Percentiles rank a stretch among this genome's conserved stretches.
Conservation (phyloP, 2,329 filamentous ascomycete species). For the Verticillium zaregamsianum region DNA sequence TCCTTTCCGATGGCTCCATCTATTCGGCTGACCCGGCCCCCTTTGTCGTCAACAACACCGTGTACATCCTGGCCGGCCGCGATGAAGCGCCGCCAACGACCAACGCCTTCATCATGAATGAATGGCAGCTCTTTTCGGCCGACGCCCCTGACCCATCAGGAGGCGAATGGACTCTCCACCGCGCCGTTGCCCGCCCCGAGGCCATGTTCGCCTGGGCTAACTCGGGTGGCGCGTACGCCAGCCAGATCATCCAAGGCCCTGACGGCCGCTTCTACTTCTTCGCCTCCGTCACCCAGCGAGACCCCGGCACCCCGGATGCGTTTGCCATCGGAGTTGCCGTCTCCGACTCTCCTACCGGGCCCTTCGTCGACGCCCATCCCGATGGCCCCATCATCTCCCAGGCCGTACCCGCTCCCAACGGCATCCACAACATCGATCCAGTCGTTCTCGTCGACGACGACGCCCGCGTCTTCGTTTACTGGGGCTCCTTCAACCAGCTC, state of each 20-base stretch:
- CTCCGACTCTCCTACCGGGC: conserved; percentile 26
- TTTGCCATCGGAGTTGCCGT: conserved; percentile 35
- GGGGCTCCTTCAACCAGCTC: conserved; percentile 31
- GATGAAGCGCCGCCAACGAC: conserved; percentile 23
- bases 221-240: conserved; percentile 27
- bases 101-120: conserved; percentile 26
- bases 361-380: conserved; percentile 29
- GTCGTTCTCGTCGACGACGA: conserved; percentile 31
- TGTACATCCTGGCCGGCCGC: conserved; percentile 31
- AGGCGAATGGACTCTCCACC: conserved; percentile 27
- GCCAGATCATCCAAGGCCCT: conserved; percentile 27
- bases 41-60: conserved; percentile 27
- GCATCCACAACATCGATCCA: conserved; percentile 35
- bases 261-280: conserved; percentile 32
- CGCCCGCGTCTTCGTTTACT: conserved; percentile 30
- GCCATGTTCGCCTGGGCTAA: conserved; percentile 28
- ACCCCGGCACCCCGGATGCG: conserved; percentile 20
- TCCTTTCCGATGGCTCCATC: conserved; percentile 29
- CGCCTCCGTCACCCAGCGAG: conserved; percentile 25
- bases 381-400: conserved; percentile 30
- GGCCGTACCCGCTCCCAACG: conserved; percentile 24
- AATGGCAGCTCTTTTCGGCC: conserved; percentile 30
- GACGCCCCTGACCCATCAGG: conserved; percentile 22
- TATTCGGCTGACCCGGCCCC: conserved; percentile 35
- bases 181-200: conserved; percentile 23